Evolutionary conservation across 1,284 basidiomycete species (phyloP), one percentile per base, ranked within the genome.

Genomic region (Sanghuangporus baumii): DNA sequence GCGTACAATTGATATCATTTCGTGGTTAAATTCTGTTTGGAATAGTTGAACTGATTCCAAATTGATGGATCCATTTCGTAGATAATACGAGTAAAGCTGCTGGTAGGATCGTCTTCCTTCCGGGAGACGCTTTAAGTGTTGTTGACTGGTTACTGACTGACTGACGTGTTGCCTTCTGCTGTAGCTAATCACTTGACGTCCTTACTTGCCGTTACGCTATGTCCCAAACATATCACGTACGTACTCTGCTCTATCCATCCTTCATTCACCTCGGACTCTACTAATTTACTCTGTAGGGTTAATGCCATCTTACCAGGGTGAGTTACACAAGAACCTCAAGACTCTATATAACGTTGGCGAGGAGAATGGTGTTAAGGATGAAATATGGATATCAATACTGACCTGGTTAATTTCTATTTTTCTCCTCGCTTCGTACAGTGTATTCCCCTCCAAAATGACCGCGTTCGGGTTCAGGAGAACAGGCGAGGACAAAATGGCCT

Each of bases 371-470:
- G 23, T 26, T 2, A 71, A 51, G 74, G 34, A 41, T 16, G 2
- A 1, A 41, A n/a, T n/a, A 31, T 37, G 23, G 36, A 16, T 54
- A 34, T n/a, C 23, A 51, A 43, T 34, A n/a, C 11, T 26, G 55
- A 55, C 26, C 62, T 43, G 43, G 52, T 66, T 52, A 8, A 18
- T 38, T 37, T 56, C 11, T 57, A 38, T 38, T 36, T 23, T 48
- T 20, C 34, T 16, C 55, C 20, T 38, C 34, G 18, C 23, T 11
- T 51, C 16, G 23, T 3, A 26, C 67, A 90, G 89, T 8, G 78
- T 93, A 16, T 94, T 93, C 76, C 91, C 90, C 0, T 90, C 88
- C 59, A 91, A 88, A 73, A 95, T 96, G 93, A 95, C 93, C 0
- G 83, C 88, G 0, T 93, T 80, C 60, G 90, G 87, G 3, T 78